phyloP scores from a whole-genome alignment of 2,329 filamentous ascomycete species.

The Monosporascus sp. region DNA sequence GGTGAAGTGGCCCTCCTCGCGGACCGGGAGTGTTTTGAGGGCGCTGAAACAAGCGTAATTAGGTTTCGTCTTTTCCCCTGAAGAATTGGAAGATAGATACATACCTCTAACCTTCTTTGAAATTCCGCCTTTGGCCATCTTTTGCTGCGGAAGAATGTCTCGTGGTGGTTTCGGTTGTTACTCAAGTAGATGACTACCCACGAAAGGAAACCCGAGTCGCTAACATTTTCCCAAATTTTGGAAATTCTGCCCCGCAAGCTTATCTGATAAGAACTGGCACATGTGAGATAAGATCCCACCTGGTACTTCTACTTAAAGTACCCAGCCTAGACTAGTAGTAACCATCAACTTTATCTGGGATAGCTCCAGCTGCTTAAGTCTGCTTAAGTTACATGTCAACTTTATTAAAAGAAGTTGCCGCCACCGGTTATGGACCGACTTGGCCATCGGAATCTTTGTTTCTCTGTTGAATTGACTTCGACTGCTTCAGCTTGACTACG shows the following conservation, averaged over 20 bases:
- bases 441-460: too few relatives aligned
- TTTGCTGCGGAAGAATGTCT: constrained; percentile 1
- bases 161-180: neutral
- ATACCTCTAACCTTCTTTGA: constrained; percentile 28
- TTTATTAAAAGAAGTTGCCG: too few relatives aligned
- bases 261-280: neutral
- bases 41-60: constrained; percentile 35
- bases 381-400: too few relatives aligned
- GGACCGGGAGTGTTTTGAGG: constrained; percentile 68
- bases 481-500: too few relatives aligned
- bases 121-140: constrained; percentile 31
- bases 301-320: too few relatives aligned
- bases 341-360: too few relatives aligned
- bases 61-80: constrained; percentile 1
- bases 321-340: too few relatives aligned
- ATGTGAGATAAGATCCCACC: too few relatives aligned
- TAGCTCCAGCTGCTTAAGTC: too few relatives aligned
- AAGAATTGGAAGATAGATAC: neutral
- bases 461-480: too few relatives aligned
- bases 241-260: constrained; percentile 5
- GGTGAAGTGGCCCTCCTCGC: constrained; percentile 69
- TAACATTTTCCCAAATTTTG: constrained; percentile 5
- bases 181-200: neutral
- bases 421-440: too few relatives aligned
- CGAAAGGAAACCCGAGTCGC: neutral